These are phyloP conservation scores for Aspergillus sp. DNA, from an alignment of 2,329 filamentous ascomycete genomes.

Conservation along the genomic window DNA sequence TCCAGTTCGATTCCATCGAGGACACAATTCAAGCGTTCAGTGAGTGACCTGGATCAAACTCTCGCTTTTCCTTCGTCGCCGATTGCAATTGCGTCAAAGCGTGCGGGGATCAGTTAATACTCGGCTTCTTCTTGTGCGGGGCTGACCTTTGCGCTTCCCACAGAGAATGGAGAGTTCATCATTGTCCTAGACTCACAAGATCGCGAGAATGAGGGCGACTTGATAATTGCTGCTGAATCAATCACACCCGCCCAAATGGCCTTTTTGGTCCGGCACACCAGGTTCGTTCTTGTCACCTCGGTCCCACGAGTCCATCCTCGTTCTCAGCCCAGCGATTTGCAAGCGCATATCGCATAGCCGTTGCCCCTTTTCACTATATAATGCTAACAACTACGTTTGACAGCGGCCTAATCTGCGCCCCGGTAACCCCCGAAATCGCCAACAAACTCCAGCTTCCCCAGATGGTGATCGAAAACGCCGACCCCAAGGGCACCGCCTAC, in stretches of 20 bases:
- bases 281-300: conserved; percentile 36
- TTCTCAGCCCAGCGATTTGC: background rate
- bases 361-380: background rate
- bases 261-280: conserved; percentile 91
- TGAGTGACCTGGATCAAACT: conserved; percentile 30
- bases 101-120: background rate
- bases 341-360: background rate
- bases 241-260: conserved; percentile 90
- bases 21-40: conserved; percentile 48
- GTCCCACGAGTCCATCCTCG: background rate
- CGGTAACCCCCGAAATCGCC: conserved; percentile 72
- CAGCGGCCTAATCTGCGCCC: conserved; percentile 87
- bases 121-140: background rate
- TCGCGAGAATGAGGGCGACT: conserved; percentile 97
- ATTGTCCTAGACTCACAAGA: conserved; percentile 90
- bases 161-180: conserved; percentile 85
- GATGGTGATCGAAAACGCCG: conserved; percentile 81
- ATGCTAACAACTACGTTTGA: background rate
- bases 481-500: conserved; percentile 91
- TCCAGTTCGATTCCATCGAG: conserved; percentile 48
- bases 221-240: conserved; percentile 88
- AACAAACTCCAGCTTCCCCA: conserved; percentile 76
- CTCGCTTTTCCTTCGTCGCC: background rate
- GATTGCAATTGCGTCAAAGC: background rate
- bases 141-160: conserved; percentile 13